Conservation (phyloP, 129 eudicot species). For the Lactuca saligna region DNA sequence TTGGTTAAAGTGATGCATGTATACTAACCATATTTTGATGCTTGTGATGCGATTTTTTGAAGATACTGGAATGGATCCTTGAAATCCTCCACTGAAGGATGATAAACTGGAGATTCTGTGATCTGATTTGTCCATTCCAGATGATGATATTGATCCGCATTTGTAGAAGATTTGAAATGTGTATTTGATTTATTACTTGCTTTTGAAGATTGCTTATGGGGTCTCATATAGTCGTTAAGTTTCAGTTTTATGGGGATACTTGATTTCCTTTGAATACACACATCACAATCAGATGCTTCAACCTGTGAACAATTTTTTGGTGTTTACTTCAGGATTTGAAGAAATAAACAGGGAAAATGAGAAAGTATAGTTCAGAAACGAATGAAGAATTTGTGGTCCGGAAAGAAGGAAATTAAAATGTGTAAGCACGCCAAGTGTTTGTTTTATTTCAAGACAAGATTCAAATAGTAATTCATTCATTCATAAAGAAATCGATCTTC, state of each 20-base stretch:
- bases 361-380: no score
- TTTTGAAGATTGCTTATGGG: not conserved
- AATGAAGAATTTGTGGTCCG: no score
- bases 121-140: slow-evolving; percentile 36
- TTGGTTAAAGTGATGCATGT: not conserved
- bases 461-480: not conserved
- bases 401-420: not conserved
- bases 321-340: slow-evolving; percentile 3
- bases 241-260: slow-evolving; percentile 21
- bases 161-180: not conserved
- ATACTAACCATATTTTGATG: slow-evolving; percentile 51
- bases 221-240: not conserved
- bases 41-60: slow-evolving; percentile 45
- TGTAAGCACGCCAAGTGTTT: slow-evolving; percentile 18
- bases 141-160: not conserved
- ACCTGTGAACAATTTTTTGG: not conserved
- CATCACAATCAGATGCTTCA: not conserved
- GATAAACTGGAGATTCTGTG: slow-evolving; percentile 51
- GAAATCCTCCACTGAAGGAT: slow-evolving; percentile 47
- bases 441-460: not conserved
- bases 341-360: not conserved
- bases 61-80: slow-evolving; percentile 50
- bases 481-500: not conserved
- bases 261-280: not conserved
- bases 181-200: slow-evolving; percentile 11